These are phyloP conservation scores for Cyberlindnera petersonii DNA, from an alignment of 805 yeast genomes.

Conservation along the genomic window DNA sequence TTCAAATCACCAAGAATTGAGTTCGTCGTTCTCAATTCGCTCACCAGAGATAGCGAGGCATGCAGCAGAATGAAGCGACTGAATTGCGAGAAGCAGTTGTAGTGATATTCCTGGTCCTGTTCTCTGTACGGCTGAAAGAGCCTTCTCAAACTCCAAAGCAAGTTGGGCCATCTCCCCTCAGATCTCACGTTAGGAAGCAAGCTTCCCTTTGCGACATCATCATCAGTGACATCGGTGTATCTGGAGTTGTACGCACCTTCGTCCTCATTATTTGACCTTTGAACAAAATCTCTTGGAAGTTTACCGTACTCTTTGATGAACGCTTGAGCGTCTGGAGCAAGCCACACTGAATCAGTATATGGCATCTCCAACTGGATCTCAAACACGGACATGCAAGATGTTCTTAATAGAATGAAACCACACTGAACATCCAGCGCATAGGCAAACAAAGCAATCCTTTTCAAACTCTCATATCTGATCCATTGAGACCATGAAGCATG, in stretches of 20 bases:
- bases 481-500: slow-evolving; percentile 39
- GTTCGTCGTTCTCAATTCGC: slow-evolving; percentile 22
- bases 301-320: slow-evolving; percentile 27
- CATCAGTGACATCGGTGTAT: slow-evolving; percentile 17
- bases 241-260: slow-evolving; percentile 3
- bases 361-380: slow-evolving; percentile 44
- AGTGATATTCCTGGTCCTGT: slow-evolving; percentile 28
- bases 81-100: slow-evolving; percentile 34
- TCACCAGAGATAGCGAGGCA: slow-evolving; percentile 30
- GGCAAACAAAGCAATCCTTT: slow-evolving; percentile 40
- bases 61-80: slow-evolving; percentile 34
- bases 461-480: slow-evolving; percentile 42
- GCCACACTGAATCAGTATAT: slow-evolving; percentile 43
- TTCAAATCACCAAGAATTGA: no score
- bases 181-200: slow-evolving; percentile 27
- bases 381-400: slow-evolving; percentile 36
- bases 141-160: slow-evolving; percentile 33
- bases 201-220: slow-evolving; percentile 17
- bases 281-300: slow-evolving; percentile 28
- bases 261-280: slow-evolving; percentile 7
- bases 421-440: slow-evolving; percentile 40
- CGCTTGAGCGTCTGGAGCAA: slow-evolving; percentile 25
- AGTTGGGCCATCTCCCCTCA: slow-evolving; percentile 35
- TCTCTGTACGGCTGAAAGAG: slow-evolving; percentile 28
- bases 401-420: slow-evolving; percentile 32